Base-by-base conservation (phyloP, 2,329 filamentous ascomycete species). In the Pseudogymnoascus sp. region DNA sequence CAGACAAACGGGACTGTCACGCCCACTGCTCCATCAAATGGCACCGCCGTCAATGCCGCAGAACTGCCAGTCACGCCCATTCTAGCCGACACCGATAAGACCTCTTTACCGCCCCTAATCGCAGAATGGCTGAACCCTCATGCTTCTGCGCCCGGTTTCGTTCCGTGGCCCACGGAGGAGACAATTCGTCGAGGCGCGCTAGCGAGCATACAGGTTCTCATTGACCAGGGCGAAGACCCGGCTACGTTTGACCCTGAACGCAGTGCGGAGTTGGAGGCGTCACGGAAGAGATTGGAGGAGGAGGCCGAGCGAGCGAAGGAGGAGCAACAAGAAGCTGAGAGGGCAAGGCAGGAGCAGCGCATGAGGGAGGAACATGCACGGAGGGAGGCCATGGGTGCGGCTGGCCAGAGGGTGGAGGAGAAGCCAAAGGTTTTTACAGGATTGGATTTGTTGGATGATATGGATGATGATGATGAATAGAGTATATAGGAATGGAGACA, bases 91-190 rank as follows among this genome's bases (percentile, higher is more conserved):
- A 63, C 43, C 11, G 43, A 69, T 3, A 64, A 60, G 65, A 70
- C 65, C 39, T 69, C 70, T 25, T 73, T 77, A 25, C 74, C 73
- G 4, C 69, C 72, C 3, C 70, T 74, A 31, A 75, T 78, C 39
- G 71, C 73, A 48, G 70, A 72, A 57, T 77, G 72, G 69, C 69
- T 81, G 54, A 86, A 89, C 70, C 83, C 85, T 0, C 75, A 81
- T 16, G 80, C 80, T 7, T 80, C 82, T 8, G 78, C 76, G 51
- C 72, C 82, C 39, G 72, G 79, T n/a, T 96, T 92, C 77, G 81
- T 86, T 57, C 90, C 91, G 0, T 96, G 90, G 90, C 90, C 90
- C 0, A 80, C 79, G 28, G 86, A 90, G 67, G 84, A 88, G 34
- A 83, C 85, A 65, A 90, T 95, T 67, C 83, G 85, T 34, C 78